Base-by-base conservation (phyloP, 129 eudicot species). In the Sambucus nigra region DNA sequence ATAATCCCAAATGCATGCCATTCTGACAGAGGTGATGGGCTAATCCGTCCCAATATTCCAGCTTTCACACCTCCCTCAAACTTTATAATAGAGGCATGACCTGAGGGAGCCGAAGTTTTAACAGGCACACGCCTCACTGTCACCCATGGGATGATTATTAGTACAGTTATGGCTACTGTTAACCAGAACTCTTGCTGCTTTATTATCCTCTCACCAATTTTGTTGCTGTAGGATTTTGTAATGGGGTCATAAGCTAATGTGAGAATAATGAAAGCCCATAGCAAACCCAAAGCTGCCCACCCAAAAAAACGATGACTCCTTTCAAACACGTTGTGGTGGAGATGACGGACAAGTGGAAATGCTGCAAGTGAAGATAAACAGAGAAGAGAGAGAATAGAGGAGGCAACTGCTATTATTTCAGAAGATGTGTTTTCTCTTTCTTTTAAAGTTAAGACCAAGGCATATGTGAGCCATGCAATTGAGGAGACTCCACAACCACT, bases 1-100 rank as follows among this genome's bases (percentile, higher is more conserved):
- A 85, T 80, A 12, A 80, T 84, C 9, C 89, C 94, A 5, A 84
- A 84, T 0, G 94, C 89, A 8, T 85, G 94, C 94, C 89, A 85
- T 56, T 85, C 94, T 2, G 89, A 85, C 38, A 80, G 50, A 0
- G 94, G 94, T 0, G 94, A 85, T 0, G 83, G 94, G 53, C 94
- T 85, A 2, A 85, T 80, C 20, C 94, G 49, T n/a, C 94, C 94
- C 26, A 85, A 44, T 9, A 84, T 68, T 29, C 94, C 89, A 0
- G 89, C 70, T 17, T 71, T 80, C 0, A 84, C 80, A n/a, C 89
- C 94, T 0, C 89, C 94, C 0, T 72, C 39, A 44, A 84, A 84
- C 51, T 72, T 84, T 5, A 85, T 85, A 11, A 85, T 68, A 2
- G 94, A 69, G 21, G 94, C 94, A 35, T 85, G 94, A 15, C 80